Evolutionary conservation across 1,284 basidiomycete species (phyloP), one percentile per base, ranked within the genome.

Genomic region (Thecaphora thlaspeos): DNA sequence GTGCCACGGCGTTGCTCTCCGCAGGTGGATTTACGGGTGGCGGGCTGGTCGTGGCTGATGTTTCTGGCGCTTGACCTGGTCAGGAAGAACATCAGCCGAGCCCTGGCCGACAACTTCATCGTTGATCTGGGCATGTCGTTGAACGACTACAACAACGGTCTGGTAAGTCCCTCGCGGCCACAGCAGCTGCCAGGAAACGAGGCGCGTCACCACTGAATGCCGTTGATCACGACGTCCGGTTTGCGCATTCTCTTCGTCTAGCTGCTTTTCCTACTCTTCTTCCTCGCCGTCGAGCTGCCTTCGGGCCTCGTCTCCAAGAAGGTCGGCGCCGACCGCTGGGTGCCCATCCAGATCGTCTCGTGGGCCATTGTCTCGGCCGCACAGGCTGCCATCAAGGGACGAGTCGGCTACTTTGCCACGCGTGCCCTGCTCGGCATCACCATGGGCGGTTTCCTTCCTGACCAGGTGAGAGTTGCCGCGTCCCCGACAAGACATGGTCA

Each of bases 371-470:
- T 61, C n/a, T 36, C 22, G 23, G 44, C 46, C 2, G 30, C 24
- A 10, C 59, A 61, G 38, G 21, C 39, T 8, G 43, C 30, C 17
- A 36, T 61, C 17, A 24, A 23, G 9, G 45, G 28, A 23, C 24
- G 41, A 8, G 34, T 51, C 2, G 30, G 38, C 8, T 61, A 59
- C 40, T 49, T 57, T 10, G 18, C 46, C 19, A 40, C 39, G 2
- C 43, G 59, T 0, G 40, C 28, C 14, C 36, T 63, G 8, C 34
- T 61, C 10, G 57, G 58, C 21, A 22, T 46, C 8, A 10, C 84
- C 59, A 85, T 86, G 75, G 85, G 84, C 51, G 85, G 85, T 73
- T 82, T 78, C 51, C 82, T 61, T 21, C 54, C 63, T 12, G 78
- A 79, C 55, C 69, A 73, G 41, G 28, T 40, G 32, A 34, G 32